Evolutionary conservation across 352 stramenopile species (phyloP).

Genomic region (Phytophthora kernoviae): DNA sequence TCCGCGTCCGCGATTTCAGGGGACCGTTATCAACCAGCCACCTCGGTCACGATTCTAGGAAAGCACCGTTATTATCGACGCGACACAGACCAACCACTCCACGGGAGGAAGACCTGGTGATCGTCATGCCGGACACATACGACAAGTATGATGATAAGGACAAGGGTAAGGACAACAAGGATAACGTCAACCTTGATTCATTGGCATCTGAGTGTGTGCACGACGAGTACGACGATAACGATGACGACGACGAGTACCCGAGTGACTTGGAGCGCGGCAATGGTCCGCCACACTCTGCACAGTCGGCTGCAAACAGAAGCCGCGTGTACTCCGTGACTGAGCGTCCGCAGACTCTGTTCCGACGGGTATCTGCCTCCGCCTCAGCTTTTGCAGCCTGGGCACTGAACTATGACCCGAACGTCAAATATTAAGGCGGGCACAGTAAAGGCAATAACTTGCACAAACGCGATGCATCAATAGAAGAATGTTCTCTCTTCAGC

Average conservation of each 20-base stretch:
- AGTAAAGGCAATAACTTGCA: too few species aligned
- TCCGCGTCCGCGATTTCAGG: conserved; percentile 29
- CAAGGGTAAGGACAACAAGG: conserved; percentile 16
- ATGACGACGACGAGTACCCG: conserved; percentile 28
- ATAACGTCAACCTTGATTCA: conserved; percentile 24
- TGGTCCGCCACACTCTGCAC: conserved; percentile 12
- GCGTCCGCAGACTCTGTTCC: conserved; percentile 28
- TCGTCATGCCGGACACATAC: conserved; percentile 25
- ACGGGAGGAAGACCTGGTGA: conserved; percentile 42
- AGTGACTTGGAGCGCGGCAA: conserved; percentile 17
- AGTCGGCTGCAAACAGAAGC: conserved; percentile 11
- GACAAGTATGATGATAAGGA: conserved; percentile 7
- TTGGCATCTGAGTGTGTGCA: conserved; percentile 22
- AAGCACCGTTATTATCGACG: conserved; percentile 31
- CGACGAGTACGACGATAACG: conserved; percentile 26
- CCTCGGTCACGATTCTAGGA: conserved; percentile 31
- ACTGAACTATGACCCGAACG: conserved; percentile 40
- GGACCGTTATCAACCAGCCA: conserved; percentile 21
- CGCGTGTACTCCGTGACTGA: conserved; percentile 40
- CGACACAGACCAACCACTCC: conserved; percentile 25
- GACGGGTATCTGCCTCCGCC: conserved; percentile 35
- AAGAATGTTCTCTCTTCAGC: too few species aligned
- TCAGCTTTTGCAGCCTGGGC: conserved; percentile 37
- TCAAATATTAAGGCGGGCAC: conserved; percentile 24
- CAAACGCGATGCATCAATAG: too few species aligned